Conservation (phyloP, 768 basidiomycete genomes). For the Leucosporidium scottii region DNA sequence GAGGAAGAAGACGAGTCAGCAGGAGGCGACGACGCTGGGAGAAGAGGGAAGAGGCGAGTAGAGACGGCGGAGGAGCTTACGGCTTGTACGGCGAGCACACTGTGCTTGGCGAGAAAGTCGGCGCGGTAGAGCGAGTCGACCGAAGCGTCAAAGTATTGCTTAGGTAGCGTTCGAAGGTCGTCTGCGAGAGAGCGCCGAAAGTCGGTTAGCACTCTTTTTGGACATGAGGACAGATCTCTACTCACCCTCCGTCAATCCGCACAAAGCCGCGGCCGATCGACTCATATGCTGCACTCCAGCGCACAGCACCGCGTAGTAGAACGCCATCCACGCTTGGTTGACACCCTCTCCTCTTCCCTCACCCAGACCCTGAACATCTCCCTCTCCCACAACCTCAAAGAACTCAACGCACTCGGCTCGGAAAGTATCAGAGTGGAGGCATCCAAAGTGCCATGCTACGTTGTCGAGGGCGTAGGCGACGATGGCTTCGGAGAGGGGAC, state of each 20-base stretch:
- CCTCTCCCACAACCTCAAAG: neutral
- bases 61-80: neutral
- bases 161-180: slow-evolving; percentile 6
- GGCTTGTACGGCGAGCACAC: slow-evolving; percentile 3
- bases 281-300: slow-evolving; percentile 28
- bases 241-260: neutral
- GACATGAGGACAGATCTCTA: too few relatives aligned
- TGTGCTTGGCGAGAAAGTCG: slow-evolving; percentile 25
- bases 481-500: neutral
- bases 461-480: slow-evolving; percentile 22
- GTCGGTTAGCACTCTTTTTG: neutral
- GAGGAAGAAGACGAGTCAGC: neutral
- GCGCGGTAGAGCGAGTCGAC: slow-evolving; percentile 20
- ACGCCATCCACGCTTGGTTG: slow-evolving; percentile 25
- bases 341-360: slow-evolving; percentile 10
- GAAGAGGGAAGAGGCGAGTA: neutral
- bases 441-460: slow-evolving; percentile 26
- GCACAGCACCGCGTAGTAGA: slow-evolving; percentile 24
- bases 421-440: slow-evolving; percentile 14
- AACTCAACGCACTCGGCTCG: slow-evolving; percentile 22
- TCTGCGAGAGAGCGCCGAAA: neutral
- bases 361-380: slow-evolving; percentile 2
- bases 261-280: neutral
- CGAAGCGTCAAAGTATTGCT: slow-evolving; percentile 21
- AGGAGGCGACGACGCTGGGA: neutral